A percentile compares a stretch with the other conserved stretches of the same genome.
phyloP scores from a whole-genome alignment of 192 early-diverging fungal genomes.

The Hyaloraphidium curvatum region DNA sequence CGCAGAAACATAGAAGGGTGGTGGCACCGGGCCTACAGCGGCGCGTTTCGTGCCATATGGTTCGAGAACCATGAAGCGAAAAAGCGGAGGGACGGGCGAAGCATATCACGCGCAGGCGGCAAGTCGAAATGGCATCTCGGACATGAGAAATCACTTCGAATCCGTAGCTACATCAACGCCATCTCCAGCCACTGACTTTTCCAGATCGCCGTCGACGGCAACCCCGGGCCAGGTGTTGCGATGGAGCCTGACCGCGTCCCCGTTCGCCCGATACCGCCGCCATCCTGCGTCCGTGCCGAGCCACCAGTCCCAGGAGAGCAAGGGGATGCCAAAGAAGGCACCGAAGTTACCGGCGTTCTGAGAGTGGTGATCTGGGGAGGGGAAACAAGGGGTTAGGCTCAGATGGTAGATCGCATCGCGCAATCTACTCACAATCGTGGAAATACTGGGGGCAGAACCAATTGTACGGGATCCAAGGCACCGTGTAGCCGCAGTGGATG shows the following conservation, averaged over 20 bases:
- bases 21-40: too few species aligned
- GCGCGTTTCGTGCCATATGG: too few species aligned
- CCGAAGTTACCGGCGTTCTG: neutral
- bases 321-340: neutral
- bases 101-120: too few species aligned
- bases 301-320: neutral
- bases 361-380: neutral
- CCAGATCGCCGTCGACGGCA: neutral
- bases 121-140: too few species aligned
- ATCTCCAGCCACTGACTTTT: too few species aligned
- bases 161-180: too few species aligned
- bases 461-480: neutral
- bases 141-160: too few species aligned
- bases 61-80: too few species aligned
- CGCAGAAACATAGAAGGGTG: too few species aligned
- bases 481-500: neutral
- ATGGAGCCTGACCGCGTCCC: neutral
- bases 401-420: neutral
- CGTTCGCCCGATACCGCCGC: neutral
- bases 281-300: neutral
- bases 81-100: too few species aligned
- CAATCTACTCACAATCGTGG: neutral
- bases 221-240: neutral
- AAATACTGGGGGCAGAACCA: neutral
- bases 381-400: neutral